Percentiles rank a stretch among this genome's conserved stretches.
Conservation (phyloP, 2,329 filamentous ascomycete species). For the Sclerotinia borealis region DNA sequence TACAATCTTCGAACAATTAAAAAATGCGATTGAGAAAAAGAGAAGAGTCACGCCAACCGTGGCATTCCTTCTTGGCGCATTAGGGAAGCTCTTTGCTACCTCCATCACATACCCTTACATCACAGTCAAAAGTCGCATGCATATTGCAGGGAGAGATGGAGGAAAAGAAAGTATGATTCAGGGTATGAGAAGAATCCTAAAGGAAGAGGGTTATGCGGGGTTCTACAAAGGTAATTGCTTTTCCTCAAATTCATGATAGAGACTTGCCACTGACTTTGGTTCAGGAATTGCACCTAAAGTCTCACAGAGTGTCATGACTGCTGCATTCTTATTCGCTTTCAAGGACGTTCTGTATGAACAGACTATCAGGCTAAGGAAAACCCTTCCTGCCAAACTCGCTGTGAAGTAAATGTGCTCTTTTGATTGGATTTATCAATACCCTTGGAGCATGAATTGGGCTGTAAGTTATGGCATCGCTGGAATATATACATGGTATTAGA, state of each 20-base stretch:
- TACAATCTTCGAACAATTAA: slow-evolving; percentile 97
- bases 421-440: neutral
- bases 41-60: slow-evolving; percentile 72
- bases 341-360: slow-evolving; percentile 93
- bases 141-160: slow-evolving; percentile 74
- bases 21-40: slow-evolving; percentile 77
- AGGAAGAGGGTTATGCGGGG: slow-evolving; percentile 84
- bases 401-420: neutral
- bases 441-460: neutral
- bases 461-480: slow-evolving; percentile 1
- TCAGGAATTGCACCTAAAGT: slow-evolving; percentile 92
- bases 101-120: slow-evolving; percentile 97
- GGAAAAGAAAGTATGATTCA: slow-evolving; percentile 75
- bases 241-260: neutral
- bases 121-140: slow-evolving; percentile 96
- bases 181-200: slow-evolving; percentile 72
- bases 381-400: slow-evolving; percentile 24
- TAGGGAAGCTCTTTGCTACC: slow-evolving; percentile 93
- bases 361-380: slow-evolving; percentile 58
- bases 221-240: slow-evolving; percentile 75
- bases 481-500: neutral
- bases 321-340: slow-evolving; percentile 94
- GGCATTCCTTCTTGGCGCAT: slow-evolving; percentile 83
- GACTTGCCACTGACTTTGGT: slow-evolving; percentile 18
- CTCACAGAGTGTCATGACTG: slow-evolving; percentile 92